These are phyloP conservation scores for Ustilago loliicola DNA, from an alignment of 1,284 basidiomycete genomes.

Conservation along the genomic window DNA sequence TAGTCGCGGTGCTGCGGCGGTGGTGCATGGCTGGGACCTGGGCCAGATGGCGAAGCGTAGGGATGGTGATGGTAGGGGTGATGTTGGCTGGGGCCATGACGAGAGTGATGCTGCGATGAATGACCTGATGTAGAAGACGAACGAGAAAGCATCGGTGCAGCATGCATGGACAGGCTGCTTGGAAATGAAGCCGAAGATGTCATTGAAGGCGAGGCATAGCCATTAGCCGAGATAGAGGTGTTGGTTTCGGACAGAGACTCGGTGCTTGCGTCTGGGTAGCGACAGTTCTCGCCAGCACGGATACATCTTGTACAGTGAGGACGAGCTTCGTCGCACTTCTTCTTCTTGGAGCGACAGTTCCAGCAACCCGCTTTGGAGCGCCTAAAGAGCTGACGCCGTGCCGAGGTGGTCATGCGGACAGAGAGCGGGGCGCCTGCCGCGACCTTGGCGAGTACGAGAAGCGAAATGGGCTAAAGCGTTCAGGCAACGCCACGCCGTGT, in stretches of 20 bases:
- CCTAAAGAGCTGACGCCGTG: slow-evolving; percentile 48
- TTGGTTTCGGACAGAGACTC: slow-evolving; percentile 25
- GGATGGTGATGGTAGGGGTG: slow-evolving; percentile 38
- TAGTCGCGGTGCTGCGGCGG: slow-evolving; percentile 29
- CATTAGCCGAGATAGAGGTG: slow-evolving; percentile 16
- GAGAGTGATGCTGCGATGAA: slow-evolving; percentile 23
- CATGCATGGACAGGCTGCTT: slow-evolving; percentile 25
- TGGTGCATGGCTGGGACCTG: slow-evolving; percentile 11
- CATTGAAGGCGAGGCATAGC: slow-evolving; percentile 32
- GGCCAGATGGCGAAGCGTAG: slow-evolving; percentile 20
- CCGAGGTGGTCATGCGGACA: slow-evolving; percentile 48
- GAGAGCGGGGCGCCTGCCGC: slow-evolving; percentile 34
- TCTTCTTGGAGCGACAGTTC: slow-evolving; percentile 56
- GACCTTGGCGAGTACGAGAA: slow-evolving; percentile 29
- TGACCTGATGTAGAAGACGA: slow-evolving; percentile 38
- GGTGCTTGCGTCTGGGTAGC: slow-evolving; percentile 44
- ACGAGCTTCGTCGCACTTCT: slow-evolving; percentile 53
- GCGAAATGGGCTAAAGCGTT: slow-evolving; percentile 29
- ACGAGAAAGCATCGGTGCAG: slow-evolving; percentile 38
- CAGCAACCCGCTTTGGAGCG: slow-evolving; percentile 54
- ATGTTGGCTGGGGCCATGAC: slow-evolving; percentile 12
- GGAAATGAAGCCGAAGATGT: slow-evolving; percentile 33
- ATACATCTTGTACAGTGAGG: slow-evolving; percentile 50
- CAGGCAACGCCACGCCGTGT: slow-evolving; percentile 29
- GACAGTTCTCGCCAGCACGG: slow-evolving; percentile 42